A percentile compares a stretch with the other conserved stretches of the same genome.
phyloP scores from a whole-genome alignment of 2,329 filamentous ascomycete species.

The Talaromyces sp. region DNA sequence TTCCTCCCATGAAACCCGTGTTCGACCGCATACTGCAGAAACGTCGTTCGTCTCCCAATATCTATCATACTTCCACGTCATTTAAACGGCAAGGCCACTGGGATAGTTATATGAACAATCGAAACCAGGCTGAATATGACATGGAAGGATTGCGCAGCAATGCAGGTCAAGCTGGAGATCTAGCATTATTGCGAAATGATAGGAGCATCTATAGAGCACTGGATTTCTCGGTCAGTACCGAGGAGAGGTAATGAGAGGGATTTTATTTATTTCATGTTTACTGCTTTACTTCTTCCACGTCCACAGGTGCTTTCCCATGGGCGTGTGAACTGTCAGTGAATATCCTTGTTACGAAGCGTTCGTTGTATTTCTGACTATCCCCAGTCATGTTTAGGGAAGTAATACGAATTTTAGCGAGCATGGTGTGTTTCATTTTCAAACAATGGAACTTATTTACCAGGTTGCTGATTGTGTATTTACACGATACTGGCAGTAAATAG shows the following conservation, averaged over 20 bases:
- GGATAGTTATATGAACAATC: background rate
- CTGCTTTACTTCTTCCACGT: background rate
- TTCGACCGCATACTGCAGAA: background rate
- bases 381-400: background rate
- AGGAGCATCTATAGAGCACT: background rate
- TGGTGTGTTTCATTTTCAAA: background rate
- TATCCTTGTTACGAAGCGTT: background rate
- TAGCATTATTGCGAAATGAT: background rate
- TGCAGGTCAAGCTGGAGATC: background rate
- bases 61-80: background rate
- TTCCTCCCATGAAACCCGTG: conserved; percentile 7
- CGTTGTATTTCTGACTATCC: no score
- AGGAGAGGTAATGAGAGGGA: background rate
- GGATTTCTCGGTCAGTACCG: background rate
- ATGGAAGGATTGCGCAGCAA: conserved; percentile 6
- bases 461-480: background rate
- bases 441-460: background rate
- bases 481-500: background rate
- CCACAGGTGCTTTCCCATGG: no score
- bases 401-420: background rate
- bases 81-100: background rate
- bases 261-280: background rate
- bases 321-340: no score
- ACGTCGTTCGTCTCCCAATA: background rate
- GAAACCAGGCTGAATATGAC: background rate